Conservation (phyloP, 371 early-diverging fungal genomes). For the Mucor circinelloides region DNA sequence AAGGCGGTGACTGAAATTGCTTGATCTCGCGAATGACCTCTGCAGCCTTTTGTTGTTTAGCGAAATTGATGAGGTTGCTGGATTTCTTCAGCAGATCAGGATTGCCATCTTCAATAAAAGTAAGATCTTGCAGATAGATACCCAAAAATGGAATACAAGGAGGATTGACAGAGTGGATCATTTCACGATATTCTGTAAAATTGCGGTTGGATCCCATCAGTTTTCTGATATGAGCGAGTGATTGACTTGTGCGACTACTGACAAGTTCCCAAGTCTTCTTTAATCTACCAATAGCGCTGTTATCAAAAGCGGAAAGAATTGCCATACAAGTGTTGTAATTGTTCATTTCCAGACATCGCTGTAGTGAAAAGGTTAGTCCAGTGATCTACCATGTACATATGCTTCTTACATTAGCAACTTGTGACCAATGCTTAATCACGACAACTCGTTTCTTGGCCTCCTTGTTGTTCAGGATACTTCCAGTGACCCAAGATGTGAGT, state of each 20-base stretch:
- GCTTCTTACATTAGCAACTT: conserved; percentile 71
- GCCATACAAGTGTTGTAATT: conserved; percentile 94
- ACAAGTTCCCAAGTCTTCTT: conserved; percentile 85
- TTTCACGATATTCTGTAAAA: conserved; percentile 84
- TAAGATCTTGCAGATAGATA: conserved; percentile 87
- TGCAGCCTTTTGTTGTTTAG: conserved; percentile 85
- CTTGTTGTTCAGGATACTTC: conserved; percentile 71
- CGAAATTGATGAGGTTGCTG: conserved; percentile 84
- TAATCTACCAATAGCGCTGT: conserved; percentile 89
- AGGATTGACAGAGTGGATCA: conserved; percentile 83
- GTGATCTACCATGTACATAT: background rate
- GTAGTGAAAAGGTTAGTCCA: conserved; percentile 4
- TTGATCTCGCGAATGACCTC: conserved; percentile 92
- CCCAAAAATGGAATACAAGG: conserved; percentile 94
- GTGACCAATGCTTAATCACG: conserved; percentile 84
- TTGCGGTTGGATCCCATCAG: conserved; percentile 84
- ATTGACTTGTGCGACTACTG: conserved; percentile 60
- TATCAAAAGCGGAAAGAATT: conserved; percentile 87
- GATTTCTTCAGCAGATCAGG: conserved; percentile 69
- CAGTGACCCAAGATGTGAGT: conserved; percentile 81
- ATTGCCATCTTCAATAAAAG: conserved; percentile 94
- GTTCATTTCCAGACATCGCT: conserved; percentile 74
- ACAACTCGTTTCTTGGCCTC: conserved; percentile 79
- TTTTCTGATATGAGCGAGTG: conserved; percentile 51
- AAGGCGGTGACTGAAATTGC: conserved; percentile 90